These are phyloP conservation scores for Monosporascus cannonballus DNA, from an alignment of 2,329 filamentous ascomycete genomes.

Conservation along the genomic window DNA sequence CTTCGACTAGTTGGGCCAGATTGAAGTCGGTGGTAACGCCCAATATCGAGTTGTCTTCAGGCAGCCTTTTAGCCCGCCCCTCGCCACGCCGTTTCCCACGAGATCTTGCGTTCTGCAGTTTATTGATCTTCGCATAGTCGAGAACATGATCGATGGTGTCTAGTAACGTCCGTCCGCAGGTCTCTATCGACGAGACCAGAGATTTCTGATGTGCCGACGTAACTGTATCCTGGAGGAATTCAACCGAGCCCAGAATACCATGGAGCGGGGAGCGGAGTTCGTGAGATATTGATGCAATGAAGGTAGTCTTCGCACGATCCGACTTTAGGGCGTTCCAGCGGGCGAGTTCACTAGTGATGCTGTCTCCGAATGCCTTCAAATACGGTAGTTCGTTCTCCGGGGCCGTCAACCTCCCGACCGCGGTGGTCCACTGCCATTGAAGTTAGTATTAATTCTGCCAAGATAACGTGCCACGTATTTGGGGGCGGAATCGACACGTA, in stretches of 20 bases:
- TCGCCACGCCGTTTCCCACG: constrained; percentile 10
- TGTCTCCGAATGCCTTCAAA: constrained; percentile 37
- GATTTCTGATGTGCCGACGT: constrained; percentile 32
- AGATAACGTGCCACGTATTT: too few species aligned
- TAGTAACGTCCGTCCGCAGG: constrained; percentile 41
- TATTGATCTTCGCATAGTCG: constrained; percentile 36
- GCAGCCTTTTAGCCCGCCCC: constrained; percentile 17
- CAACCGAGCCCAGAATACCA: constrained; percentile 47
- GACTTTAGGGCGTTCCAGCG: constrained; percentile 46
- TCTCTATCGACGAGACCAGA: constrained; percentile 39
- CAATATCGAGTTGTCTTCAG: constrained; percentile 17
- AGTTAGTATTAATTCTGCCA: too few species aligned
- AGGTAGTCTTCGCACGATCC: constrained; percentile 49
- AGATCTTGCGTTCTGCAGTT: constrained; percentile 22
- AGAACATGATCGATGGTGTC: constrained; percentile 45
- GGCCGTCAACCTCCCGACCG: constrained; percentile 28
- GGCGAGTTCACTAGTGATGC: constrained; percentile 49
- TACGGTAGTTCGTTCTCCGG: constrained; percentile 28
- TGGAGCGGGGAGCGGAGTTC: constrained; percentile 51
- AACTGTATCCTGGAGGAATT: constrained; percentile 40
- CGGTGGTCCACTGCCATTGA: constrained; percentile 21
- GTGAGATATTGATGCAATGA: constrained; percentile 54
- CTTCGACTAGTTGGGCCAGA: constrained; percentile 28
- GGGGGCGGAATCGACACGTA: too few species aligned
- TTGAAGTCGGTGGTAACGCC: constrained; percentile 26